Evolutionary conservation across 768 basidiomycete species (phyloP).

Genomic region (Boletus subparvulus): DNA sequence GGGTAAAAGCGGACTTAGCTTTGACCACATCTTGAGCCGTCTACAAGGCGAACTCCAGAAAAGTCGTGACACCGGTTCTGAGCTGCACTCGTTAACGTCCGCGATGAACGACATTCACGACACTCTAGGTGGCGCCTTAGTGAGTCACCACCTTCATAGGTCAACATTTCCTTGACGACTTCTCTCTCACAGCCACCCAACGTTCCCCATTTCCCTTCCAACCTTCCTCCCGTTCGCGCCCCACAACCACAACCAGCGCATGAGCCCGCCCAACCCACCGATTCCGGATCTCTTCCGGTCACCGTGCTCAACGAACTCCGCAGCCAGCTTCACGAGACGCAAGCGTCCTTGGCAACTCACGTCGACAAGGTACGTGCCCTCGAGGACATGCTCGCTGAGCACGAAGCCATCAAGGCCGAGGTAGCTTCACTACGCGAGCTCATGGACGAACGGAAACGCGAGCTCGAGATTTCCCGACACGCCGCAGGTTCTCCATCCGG

Average conservation of each 20-base stretch:
- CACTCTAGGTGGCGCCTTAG: conserved; percentile 79
- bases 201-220: conserved; percentile 60
- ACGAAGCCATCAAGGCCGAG: conserved; percentile 80
- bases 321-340: conserved; percentile 80
- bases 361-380: conserved; percentile 82
- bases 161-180: conserved; percentile 1
- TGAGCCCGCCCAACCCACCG: conserved; percentile 31
- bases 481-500: conserved; percentile 25
- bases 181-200: conserved; percentile 50
- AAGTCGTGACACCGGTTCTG: conserved; percentile 88
- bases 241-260: conserved; percentile 23
- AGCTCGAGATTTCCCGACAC: conserved; percentile 37
- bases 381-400: conserved; percentile 79
- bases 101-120: conserved; percentile 92
- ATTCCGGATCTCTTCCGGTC: conserved; percentile 26
- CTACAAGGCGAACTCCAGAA: conserved; percentile 95
- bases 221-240: conserved; percentile 65
- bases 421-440: conserved; percentile 69
- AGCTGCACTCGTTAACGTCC: conserved; percentile 72
- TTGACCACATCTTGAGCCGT: conserved; percentile 87
- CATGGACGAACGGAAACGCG: conserved; percentile 64
- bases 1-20: conserved; percentile 83
- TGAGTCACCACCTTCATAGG: conserved; percentile 38
- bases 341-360: conserved; percentile 70
- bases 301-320: conserved; percentile 63